Evolutionary conservation across 148 eudicot species (phyloP), one percentile per base, ranked within the genome.

Genomic region (Agrostemma githago): DNA sequence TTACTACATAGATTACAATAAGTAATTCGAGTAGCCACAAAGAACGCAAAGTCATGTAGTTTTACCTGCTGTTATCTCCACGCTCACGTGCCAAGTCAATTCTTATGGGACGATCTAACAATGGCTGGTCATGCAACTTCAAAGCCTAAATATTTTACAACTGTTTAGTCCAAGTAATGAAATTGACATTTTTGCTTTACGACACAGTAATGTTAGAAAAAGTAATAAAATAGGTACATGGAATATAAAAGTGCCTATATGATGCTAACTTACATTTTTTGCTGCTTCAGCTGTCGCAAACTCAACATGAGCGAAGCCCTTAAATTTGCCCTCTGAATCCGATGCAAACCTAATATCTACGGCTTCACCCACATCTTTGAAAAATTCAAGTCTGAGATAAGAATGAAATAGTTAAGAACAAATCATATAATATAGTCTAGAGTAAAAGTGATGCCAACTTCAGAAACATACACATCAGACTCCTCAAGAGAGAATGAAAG

Each of bases 251-350:
- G 34, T 26, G 34, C 34, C 34, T 26, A 26, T 26, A 26, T 26
- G 34, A 26, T 26, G 34, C 34, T 26, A 26, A 26, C 34, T 57
- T 57, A 92, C 99, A 87, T 95, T 88, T 76, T 79, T 79, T 40
- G 97, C 96, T 70, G 64, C 89, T 72, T 90, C 96, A 14, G 80
- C 80, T 2, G 94, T 84, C 59, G 84, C 89, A 85, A 95, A 95
- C 61, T 95, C 97, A 68, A 92, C 89, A 80, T 95, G 97, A 17
- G 96, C 97, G 83, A 70, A 95, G 21, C 97, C 99, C 76, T 78
- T 89, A 64, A 95, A 90, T 9, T 44, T 11, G 41, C 92, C 89
- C 26, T 89, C 94, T 3, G 43, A 20, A 34, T 79, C 78, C 8
- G 66, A 46, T 2, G 94, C 79, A 82, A 95, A 83, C 61, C 96